Conservation (phyloP, 768 basidiomycete species). For the Boletus subparvulus region DNA sequence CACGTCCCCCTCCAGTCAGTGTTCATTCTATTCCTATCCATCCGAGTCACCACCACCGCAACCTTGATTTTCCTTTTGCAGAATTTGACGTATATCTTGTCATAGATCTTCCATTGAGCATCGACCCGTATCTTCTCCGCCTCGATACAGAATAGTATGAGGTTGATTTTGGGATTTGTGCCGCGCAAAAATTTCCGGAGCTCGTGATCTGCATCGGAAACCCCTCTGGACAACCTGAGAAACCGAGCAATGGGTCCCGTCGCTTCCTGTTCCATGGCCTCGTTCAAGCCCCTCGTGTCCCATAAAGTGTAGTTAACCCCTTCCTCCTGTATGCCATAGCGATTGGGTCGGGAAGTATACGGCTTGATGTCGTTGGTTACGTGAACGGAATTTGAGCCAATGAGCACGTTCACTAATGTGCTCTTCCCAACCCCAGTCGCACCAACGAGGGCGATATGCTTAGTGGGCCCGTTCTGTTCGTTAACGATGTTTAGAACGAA, state of each 20-base stretch:
- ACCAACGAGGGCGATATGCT: conserved; percentile 15
- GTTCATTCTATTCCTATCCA: background rate
- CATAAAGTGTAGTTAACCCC: background rate
- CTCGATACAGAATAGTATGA: conserved; percentile 14
- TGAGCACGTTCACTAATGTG: conserved; percentile 17
- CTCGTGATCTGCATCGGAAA: conserved; percentile 9
- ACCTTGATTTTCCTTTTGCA: conserved; percentile 9
- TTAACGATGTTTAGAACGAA: background rate
- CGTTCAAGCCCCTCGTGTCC: conserved; percentile 16
- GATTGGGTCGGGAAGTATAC: background rate
- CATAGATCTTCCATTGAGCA: conserved; percentile 13
- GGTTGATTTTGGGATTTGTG: conserved; percentile 6
- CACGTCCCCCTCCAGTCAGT: conserved; percentile 1
- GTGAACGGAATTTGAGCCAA: background rate
- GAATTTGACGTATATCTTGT: conserved; percentile 13
- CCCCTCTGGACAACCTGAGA: background rate
- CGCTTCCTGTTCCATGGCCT: conserved; percentile 1
- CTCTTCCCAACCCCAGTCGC: conserved; percentile 15
- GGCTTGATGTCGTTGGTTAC: conserved; percentile 5
- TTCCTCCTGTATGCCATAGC: background rate
- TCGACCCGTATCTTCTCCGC: conserved; percentile 2
- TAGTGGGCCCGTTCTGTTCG: background rate
- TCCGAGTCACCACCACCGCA: conserved; percentile 15
- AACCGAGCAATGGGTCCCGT: conserved; percentile 2
- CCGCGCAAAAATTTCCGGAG: conserved; percentile 12